Conservation (phyloP, 257 asterid genomes). For the Salvia hispanica region DNA sequence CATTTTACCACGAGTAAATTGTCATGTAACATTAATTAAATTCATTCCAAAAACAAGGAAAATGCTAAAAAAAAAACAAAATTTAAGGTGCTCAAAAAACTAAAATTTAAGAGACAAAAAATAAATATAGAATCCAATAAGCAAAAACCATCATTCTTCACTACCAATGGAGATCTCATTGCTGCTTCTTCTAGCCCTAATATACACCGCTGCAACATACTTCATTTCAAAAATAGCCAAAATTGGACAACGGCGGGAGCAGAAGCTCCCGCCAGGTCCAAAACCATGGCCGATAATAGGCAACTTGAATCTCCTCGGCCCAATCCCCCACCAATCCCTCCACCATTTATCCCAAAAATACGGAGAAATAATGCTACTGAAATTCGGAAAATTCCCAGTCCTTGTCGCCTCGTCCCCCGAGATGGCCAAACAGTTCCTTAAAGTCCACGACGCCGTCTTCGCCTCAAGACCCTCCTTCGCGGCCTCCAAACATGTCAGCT, state of each 20-base stretch:
- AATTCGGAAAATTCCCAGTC: slow-evolving; percentile 25
- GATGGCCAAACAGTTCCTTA: slow-evolving; percentile 49
- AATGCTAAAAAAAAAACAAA: too few species aligned
- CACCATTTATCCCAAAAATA: slow-evolving; percentile 41
- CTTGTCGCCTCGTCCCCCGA: slow-evolving; percentile 50
- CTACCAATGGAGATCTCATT: neutral
- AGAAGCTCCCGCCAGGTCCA: slow-evolving; percentile 40
- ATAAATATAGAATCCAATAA: too few species aligned
- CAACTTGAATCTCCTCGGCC: slow-evolving; percentile 40
- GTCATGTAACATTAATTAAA: too few species aligned
- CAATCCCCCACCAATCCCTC: slow-evolving; percentile 43
- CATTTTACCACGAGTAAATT: too few species aligned
- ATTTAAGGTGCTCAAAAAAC: too few species aligned
- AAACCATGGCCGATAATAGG: slow-evolving; percentile 52
- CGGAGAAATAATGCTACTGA: slow-evolving; percentile 41
- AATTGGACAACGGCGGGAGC: neutral
- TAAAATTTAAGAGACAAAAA: too few species aligned
- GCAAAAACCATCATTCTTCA: too few species aligned
- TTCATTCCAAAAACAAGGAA: too few species aligned
- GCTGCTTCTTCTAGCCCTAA: neutral
- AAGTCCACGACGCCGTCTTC: slow-evolving; percentile 38
- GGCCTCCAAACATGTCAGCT: slow-evolving; percentile 36
- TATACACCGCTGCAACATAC: neutral
- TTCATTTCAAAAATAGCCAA: neutral
- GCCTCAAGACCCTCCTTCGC: slow-evolving; percentile 46